Base-by-base conservation (phyloP, 2,329 filamentous ascomycete species). In the Xylariaceae sp. region DNA sequence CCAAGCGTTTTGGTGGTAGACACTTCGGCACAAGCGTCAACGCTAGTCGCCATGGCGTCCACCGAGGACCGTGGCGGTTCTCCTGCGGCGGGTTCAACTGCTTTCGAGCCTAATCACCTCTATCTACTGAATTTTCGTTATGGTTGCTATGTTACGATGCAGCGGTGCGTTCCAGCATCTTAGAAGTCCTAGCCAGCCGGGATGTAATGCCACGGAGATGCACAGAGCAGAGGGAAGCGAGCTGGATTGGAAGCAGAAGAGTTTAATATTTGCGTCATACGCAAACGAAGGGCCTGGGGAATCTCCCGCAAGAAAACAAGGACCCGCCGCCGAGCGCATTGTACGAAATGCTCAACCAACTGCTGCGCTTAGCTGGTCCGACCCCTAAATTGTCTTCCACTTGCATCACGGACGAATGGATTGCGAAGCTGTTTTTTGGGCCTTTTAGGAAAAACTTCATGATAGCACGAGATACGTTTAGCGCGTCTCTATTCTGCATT, bases 1-100 rank as follows among this genome's bases (percentile, higher is more conserved):
- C 68, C 48, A 80, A 77, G 61, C 66, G 68, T 43, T 47, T 81
- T 58, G 79, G 79, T 58, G 73, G 74, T 46, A 73, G 74, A 27
- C 77, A 78, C 61, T 75, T 81, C 58, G 79, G 79, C 58, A 81
- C 79, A 27, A 79, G 70, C 63, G 68, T 82, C 47, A 70, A 72
- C 27, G 76, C 75, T 16, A 72, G 76, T 64, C 72, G 71, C 9
- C 68, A 77, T 57, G 79, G 79, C 39, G 67, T 81, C 6, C 76
- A 72, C 43, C 74, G 76, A 9, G 79, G 79, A 2, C 77, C 78
- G 3, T 81, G 78, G 77, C 71, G 79, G 36, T 77, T 81, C 64
- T 76, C 75, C 43, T 68, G 80, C 35, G 76, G 77, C 55, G 73
- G 70, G 37, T 80, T 79, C 65, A 78, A 73, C 72, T 82, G 79